Conservation (phyloP, 2,329 filamentous ascomycete genomes). For the Xylaria sp. region DNA sequence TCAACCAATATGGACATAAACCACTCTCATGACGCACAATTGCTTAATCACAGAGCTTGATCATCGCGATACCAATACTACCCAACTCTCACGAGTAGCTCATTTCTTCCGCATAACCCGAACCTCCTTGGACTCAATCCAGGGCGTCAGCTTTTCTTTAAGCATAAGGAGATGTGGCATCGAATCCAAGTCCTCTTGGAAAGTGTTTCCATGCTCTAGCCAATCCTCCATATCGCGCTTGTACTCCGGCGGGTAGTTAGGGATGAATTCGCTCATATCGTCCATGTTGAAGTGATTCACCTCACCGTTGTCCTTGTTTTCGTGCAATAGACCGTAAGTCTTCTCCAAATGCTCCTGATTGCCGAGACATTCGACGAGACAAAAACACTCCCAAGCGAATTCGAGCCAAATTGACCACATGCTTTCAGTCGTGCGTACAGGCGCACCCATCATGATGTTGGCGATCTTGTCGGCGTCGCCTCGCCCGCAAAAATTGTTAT, state of each 20-base stretch:
- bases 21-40: too few species aligned
- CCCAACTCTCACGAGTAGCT: neutral
- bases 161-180: neutral
- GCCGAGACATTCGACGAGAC: neutral
- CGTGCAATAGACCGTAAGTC: constrained; percentile 5
- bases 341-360: neutral
- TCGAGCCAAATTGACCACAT: constrained; percentile 1
- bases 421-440: neutral
- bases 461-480: neutral
- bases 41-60: too few species aligned
- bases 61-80: neutral
- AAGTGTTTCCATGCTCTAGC: neutral
- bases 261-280: neutral
- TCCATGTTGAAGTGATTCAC: neutral
- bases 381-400: neutral
- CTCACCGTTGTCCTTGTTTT: neutral
- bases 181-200: neutral
- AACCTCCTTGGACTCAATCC: neutral
- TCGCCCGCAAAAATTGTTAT: neutral
- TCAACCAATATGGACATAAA: too few species aligned
- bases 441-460: constrained; percentile 1
- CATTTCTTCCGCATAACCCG: neutral
- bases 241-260: neutral
- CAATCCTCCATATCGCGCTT: neutral
- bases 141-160: neutral